Evolutionary conservation across 345 rosid genomes (phyloP), one percentile per base, ranked within the genome.

Genomic region (Moringa oleifera): DNA sequence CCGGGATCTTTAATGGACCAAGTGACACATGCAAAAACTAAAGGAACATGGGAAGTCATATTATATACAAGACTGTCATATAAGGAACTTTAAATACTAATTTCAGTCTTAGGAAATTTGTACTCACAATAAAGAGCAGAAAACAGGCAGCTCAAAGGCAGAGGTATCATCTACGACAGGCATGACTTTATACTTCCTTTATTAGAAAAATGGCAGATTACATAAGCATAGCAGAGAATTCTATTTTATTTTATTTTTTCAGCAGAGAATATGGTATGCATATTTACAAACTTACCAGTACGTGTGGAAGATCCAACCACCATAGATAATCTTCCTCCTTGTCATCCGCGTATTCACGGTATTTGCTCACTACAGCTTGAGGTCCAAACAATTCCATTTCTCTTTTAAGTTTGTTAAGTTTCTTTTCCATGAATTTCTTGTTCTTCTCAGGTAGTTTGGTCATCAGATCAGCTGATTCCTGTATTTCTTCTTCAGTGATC

Each of bases 251-350:
- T n/a, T n/a, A n/a, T n/a, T n/a, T n/a, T n/a, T n/a, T n/a, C n/a
- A 63, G 53, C 45, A 22, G 18, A 54, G 12, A 51, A 50, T 46
- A 53, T 59, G 12, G 2, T 41, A 15, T 41, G 56, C 41, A 65
- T 5, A 37, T 19, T 52, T 51, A 58, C 37, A 70, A 41, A 71
- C 89, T 69, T 65, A 92, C 98, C 83, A 89, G 68, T 28, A 92
- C 83, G 77, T 82, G 84, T 17, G 92, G 96, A 72, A 92, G 95
- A 79, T 89, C 98, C 64, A 89, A 75, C 98, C 98, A 92, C 98
- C 98, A 89, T 24, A 92, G 74, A 66, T 79, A 87, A 71, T 92
- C 98, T 78, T 85, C 89, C 68, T 81, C 85, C 64, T 89, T 80
- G n/a, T 80, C 85, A 46, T 89, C 90, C 41, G 80, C 88, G 75